Evolutionary conservation across 139 green algal genomes (phyloP), one percentile per base, ranked within the genome.

Genomic region (Chlorella vulgaris): DNA sequence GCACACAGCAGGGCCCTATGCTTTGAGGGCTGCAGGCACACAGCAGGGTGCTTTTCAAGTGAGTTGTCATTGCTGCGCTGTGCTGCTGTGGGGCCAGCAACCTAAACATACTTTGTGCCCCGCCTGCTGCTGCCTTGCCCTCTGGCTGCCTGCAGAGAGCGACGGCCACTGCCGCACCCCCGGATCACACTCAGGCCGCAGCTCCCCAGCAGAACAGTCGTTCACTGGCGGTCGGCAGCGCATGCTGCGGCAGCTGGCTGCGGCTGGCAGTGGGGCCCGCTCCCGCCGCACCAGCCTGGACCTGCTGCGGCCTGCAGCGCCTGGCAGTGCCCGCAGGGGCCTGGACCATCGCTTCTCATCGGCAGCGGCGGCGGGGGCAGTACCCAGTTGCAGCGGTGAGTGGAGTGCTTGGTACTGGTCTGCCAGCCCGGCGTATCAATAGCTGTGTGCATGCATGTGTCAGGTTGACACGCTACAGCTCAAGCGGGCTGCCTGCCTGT

Each of bases 291-390:
- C 38, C 55, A 60, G 38, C 38, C 58, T 71, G 7, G 60, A 70
- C n/a, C 55, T 58, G 58, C 58, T 62, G 39, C 74, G 58, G n/a
- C n/a, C n/a, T n/a, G n/a, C n/a, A n/a, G n/a, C n/a, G 10, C 58
- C 28, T 7, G 10, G 18, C 26, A 60, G 74, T 38, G 60, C 28
- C 22, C 53, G 73, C 8, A 50, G 53, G 0, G 73, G 73, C 7
- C 26, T 79, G 35, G 53, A 69, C 73, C 38, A 68, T 35, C 51
- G 73, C 28, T 79, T 79, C 53, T n/a, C n/a, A n/a, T n/a, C n/a
- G n/a, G 51, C 33, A 5, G 53, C 73, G 1, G 73, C 29, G 5
- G 70, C 31, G 3, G 47, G 47, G 47, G 47, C 47, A 15, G 13
- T 24, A 15, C 47, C 47, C 47, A 55, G 47, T 6, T 65, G 8